Base-by-base conservation (phyloP, 1,139 yeast species). In the Saccharomycopsis hybrid region DNA sequence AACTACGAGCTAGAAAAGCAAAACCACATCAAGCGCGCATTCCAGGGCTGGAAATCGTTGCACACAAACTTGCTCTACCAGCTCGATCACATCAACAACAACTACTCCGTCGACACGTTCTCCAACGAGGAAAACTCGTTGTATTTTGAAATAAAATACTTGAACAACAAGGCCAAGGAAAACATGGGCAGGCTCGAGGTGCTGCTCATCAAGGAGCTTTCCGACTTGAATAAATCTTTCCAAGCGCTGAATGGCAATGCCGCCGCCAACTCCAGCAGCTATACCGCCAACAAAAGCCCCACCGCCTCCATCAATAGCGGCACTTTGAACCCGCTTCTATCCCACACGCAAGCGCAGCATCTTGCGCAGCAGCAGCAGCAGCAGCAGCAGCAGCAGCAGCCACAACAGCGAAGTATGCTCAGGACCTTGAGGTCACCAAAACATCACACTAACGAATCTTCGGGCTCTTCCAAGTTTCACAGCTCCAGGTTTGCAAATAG, bases 11-110 rank as follows among this genome's bases (percentile, higher is more conserved):
- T 77, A 29, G 90, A 84, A 59, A 84, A 82, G 55, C 67, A 70
- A 25, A 70, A 73, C 39, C 70, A 74, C 7, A 30, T 42, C 8
- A 77, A 72, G 50, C 78, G 73, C 25, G 85, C 90, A 1, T 65
- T 81, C 30, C 77, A 75, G 57, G 89, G 89, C 2, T 84, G 90
- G 90, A 82, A 80, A 58, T 71, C 80, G 7, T 65, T 84, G 24
- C 86, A 81, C 56, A 79, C 85, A 1, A 73, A 77, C 48, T 70
- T 81, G 8, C 68, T 79, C 48, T 78, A 69, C 61, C 78, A 77
- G 58, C 65, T 82, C 42, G 85, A 81, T 38, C 58, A 68, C 11
- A 72, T 82, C 50, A 84, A 80, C 47, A 74, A 73, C 54, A 64
- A 65, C 9, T 62, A 67, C 7, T 41, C 41, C 18, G 18, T 32